Evolutionary conservation across 768 basidiomycete genomes (phyloP).

Genomic region (Peribolospora baueri): DNA sequence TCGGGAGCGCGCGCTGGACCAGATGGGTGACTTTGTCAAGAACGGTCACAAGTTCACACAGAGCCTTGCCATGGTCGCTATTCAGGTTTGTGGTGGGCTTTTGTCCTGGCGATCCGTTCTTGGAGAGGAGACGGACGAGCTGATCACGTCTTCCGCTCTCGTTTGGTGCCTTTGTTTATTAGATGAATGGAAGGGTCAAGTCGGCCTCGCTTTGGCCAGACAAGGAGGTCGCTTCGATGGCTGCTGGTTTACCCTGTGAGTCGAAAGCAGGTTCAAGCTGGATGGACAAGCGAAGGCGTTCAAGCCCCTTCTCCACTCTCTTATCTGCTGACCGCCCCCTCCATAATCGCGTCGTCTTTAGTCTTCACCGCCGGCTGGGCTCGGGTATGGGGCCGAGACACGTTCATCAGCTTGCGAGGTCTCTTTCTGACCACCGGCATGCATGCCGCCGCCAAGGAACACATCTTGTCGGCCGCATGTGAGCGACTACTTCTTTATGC

Average conservation of each 20-base stretch:
- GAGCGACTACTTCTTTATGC: too few species aligned
- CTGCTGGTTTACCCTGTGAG: constrained; percentile 54
- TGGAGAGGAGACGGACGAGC: too few species aligned
- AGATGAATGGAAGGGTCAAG: constrained; percentile 74
- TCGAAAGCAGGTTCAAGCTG: too few species aligned
- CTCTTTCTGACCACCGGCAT: constrained; percentile 83
- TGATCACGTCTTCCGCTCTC: too few species aligned
- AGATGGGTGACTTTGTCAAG: constrained; percentile 62
- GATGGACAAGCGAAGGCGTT: too few species aligned
- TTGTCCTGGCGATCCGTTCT: too few species aligned
- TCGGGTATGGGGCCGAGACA: constrained; percentile 72
- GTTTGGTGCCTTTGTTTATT: constrained; percentile 13
- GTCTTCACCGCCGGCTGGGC: constrained; percentile 89
- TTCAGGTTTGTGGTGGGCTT: constrained; percentile 18
- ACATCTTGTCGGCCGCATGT: constrained; percentile 41
- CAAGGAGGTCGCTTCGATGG: constrained; percentile 49
- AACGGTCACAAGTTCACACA: constrained; percentile 75
- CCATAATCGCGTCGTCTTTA: too few species aligned
- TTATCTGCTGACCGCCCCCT: too few species aligned
- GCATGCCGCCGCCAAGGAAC: constrained; percentile 55
- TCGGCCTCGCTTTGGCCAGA: constrained; percentile 58
- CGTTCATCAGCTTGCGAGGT: constrained; percentile 27
- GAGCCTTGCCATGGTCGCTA: constrained; percentile 45
- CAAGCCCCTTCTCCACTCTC: too few species aligned
- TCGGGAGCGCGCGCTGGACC: constrained; percentile 55